Conservation (phyloP, 75 land plant genomes). For the Cupressus sempervirens region DNA sequence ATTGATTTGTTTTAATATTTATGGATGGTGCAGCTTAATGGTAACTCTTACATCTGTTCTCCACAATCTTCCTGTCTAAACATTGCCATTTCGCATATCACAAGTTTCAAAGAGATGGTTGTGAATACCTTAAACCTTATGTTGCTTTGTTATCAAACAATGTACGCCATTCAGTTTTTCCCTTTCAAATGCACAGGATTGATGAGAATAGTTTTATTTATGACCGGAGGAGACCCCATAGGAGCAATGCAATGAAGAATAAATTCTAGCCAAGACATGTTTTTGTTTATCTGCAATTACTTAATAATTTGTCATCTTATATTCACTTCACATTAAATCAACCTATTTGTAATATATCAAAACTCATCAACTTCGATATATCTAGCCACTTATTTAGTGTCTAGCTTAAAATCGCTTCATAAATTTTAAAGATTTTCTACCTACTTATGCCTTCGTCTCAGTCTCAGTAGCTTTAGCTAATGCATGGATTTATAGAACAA, state of each 20-base stretch:
- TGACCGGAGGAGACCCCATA: background rate
- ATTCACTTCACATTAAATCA: background rate
- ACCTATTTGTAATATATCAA: background rate
- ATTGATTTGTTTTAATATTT: background rate
- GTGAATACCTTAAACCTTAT: background rate
- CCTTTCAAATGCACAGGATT: background rate
- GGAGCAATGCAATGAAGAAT: background rate
- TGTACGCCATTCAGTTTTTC: background rate
- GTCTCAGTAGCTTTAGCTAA: background rate
- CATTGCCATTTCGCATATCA: background rate
- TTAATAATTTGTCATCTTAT: too few relatives aligned
- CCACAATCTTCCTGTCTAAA: background rate
- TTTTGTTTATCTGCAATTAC: background rate
- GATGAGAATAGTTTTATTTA: background rate
- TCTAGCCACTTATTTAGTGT: background rate
- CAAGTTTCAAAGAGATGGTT: background rate
- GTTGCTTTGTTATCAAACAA: background rate
- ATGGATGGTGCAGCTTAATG: background rate
- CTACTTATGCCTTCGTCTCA: background rate
- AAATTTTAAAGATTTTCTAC: too few relatives aligned
- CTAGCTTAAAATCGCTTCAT: background rate
- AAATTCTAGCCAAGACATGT: background rate
- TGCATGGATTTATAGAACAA: background rate
- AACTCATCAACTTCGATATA: background rate
- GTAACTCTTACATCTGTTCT: background rate